phyloP scores from a whole-genome alignment of 2,329 filamentous ascomycete species.

The Penicillium sp. region DNA sequence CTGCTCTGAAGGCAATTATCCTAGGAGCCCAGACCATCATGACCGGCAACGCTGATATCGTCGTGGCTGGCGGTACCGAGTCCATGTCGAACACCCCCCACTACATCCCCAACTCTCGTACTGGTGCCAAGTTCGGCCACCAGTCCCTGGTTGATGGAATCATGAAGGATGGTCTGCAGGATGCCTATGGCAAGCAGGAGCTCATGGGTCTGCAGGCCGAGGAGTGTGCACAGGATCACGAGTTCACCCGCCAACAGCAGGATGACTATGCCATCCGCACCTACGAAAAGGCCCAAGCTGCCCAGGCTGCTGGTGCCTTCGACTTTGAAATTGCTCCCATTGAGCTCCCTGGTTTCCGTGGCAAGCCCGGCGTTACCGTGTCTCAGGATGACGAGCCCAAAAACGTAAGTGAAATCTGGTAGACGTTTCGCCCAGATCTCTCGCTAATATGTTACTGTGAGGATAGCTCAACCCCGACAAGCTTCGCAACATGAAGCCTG shows the following conservation, averaged over 20 bases:
- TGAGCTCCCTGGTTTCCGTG: conserved; percentile 81
- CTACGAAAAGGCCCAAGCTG: conserved; percentile 90
- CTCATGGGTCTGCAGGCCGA: conserved; percentile 95
- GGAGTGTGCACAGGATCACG: conserved; percentile 84
- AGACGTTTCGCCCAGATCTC: neutral
- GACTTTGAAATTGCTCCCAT: conserved; percentile 83
- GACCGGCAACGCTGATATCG: conserved; percentile 86
- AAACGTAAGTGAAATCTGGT: conserved; percentile 58
- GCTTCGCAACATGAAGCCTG: conserved; percentile 80
- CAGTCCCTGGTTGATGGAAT: conserved; percentile 86
- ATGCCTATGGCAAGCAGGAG: conserved; percentile 87
- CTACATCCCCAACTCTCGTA: conserved; percentile 86
- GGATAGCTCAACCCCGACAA: conserved; percentile 71
- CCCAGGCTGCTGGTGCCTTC: conserved; percentile 79
- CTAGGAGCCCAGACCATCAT: conserved; percentile 96
- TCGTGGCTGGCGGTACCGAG: conserved; percentile 93
- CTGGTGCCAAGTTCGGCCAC: conserved; percentile 90
- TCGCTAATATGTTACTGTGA: neutral
- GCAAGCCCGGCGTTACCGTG: conserved; percentile 80
- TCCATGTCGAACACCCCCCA: conserved; percentile 98
- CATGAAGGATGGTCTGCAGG: conserved; percentile 89
- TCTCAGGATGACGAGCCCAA: conserved; percentile 93
- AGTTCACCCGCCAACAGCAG: conserved; percentile 78
- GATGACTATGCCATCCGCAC: conserved; percentile 94
- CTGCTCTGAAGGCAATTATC: conserved; percentile 89